Conservation (phyloP, 129 eudicot genomes). For the sunflower (Helianthus annuus) region HanXRQr2.0-SUNRISE NC_035449.2:15863793-15864292, state of each 20-base stretch:
- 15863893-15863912: conserved; percentile 56
- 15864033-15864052: conserved; percentile 61
- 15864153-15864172: conserved; percentile 65
- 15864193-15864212: conserved; percentile 56
- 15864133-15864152: conserved; percentile 57
- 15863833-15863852: conserved; percentile 35
- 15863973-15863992: conserved; percentile 45
- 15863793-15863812: conserved; percentile 58
- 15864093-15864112: conserved; percentile 29
- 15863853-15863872: conserved; percentile 57
- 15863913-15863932: conserved; percentile 53
- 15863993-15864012: conserved; percentile 47
- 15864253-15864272: conserved; percentile 44
- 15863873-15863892: conserved; percentile 37
- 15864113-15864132: conserved; percentile 57
- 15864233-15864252: conserved; percentile 56
- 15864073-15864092: conserved; percentile 49
- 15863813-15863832: conserved; percentile 44
- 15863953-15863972: conserved; percentile 59
- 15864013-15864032: conserved; percentile 43
- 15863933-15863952: conserved; percentile 57
- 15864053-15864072: conserved; percentile 60
- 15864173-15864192: conserved; percentile 54
- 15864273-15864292: conserved; percentile 56
- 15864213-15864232: conserved; percentile 47